phyloP scores from a whole-genome alignment of 2,329 filamentous ascomycete genomes.

The Geoglossum cookeanum region DNA sequence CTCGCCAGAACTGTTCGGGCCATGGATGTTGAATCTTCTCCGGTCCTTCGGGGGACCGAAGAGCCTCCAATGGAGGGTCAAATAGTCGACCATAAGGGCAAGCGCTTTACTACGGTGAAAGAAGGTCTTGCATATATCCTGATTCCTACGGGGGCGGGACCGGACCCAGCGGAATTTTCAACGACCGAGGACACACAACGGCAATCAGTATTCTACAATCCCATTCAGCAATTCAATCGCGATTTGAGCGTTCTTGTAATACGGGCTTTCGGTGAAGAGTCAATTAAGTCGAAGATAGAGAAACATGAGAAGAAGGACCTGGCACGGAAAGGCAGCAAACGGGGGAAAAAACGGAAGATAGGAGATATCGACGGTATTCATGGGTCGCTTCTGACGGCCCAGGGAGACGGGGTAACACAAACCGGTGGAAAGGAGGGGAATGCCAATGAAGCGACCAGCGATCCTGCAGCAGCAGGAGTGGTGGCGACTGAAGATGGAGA shows the following conservation, averaged over 20 bases:
- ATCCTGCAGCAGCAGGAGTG: conserved; percentile 2
- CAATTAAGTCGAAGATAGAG: conserved; percentile 12
- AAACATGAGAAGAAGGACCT: conserved; percentile 2
- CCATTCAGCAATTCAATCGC: conserved; percentile 96
- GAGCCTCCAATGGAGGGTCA: not conserved
- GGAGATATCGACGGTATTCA: conserved; percentile 9
- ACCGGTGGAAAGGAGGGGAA: too few relatives aligned
- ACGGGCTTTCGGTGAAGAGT: conserved; percentile 63
- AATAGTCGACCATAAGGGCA: conserved; percentile 25
- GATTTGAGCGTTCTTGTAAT: conserved; percentile 88
- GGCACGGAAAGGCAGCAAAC: conserved; percentile 1
- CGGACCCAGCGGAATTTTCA: conserved; percentile 23
- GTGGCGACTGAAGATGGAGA: conserved; percentile 1
- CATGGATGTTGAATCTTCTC: not conserved
- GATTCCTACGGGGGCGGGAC: conserved; percentile 30
- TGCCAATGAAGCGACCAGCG: not conserved
- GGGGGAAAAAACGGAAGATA: conserved; percentile 14
- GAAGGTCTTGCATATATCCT: conserved; percentile 52
- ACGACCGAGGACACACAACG: conserved; percentile 40
- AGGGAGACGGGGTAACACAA: not conserved
- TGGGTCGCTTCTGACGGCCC: conserved; percentile 3
- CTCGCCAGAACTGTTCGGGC: not conserved
- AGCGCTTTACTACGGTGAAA: conserved; percentile 39
- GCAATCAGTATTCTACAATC: conserved; percentile 89
- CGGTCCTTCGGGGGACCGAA: not conserved